These are phyloP conservation scores for Phytopythium ostracodes DNA, from an alignment of 352 stramenopile species.

Conservation along the genomic window DNA sequence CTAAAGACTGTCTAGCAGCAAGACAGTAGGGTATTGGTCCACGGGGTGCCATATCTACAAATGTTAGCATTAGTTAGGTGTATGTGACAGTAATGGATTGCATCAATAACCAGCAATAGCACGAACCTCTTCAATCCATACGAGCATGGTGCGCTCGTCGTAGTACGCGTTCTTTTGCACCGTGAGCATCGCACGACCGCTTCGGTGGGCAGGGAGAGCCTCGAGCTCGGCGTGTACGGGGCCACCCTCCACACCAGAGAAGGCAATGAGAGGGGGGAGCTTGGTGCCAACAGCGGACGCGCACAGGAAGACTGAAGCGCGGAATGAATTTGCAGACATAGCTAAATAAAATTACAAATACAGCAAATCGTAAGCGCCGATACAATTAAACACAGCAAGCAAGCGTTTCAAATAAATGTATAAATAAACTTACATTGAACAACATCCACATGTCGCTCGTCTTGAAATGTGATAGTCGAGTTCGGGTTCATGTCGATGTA, in stretches of 20 bases:
- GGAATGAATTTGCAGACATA: background rate
- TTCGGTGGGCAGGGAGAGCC: background rate
- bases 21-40: background rate
- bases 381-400: background rate
- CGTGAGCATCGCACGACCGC: background rate
- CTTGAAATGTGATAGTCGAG: constrained; percentile 1
- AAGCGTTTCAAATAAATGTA: background rate
- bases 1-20: background rate
- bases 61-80: background rate
- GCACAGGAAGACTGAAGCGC: background rate
- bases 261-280: background rate
- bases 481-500: constrained; percentile 7
- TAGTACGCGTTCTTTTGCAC: background rate
- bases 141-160: background rate
- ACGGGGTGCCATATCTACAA: background rate
- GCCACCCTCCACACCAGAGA: background rate
- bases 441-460: background rate
- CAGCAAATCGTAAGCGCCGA: background rate
- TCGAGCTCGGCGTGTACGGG: background rate
- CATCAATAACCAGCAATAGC: background rate
- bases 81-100: background rate
- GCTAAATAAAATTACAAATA: background rate
- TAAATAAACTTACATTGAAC: background rate
- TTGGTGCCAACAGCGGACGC: background rate
- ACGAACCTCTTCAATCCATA: background rate